Percentiles rank a stretch among this genome's conserved stretches.
Conservation (phyloP, 2,329 filamentous ascomycete species). For the Fusarium hainanense region DNA sequence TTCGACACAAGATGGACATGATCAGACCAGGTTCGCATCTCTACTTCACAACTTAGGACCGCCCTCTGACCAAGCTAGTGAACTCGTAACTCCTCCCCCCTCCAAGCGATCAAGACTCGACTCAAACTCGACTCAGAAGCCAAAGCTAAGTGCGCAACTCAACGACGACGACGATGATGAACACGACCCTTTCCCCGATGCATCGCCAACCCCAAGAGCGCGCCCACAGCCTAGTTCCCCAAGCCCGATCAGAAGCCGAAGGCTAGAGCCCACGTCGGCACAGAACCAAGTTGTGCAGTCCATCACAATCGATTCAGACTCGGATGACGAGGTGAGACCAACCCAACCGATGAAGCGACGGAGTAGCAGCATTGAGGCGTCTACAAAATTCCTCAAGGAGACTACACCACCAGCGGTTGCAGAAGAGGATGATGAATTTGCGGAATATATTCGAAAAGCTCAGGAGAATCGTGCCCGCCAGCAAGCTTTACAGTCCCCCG, state of each 20-base stretch:
- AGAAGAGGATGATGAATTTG: conserved; percentile 55
- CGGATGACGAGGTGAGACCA: conserved; percentile 44
- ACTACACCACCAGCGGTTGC: conserved; percentile 8
- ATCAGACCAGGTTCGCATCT: conserved; percentile 39
- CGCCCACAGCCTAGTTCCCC: conserved; percentile 10
- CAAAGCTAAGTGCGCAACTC: conserved; percentile 26
- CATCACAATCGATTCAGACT: conserved; percentile 50
- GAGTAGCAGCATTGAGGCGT: conserved; percentile 32
- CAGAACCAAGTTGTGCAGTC: conserved; percentile 4
- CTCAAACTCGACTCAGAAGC: conserved; percentile 36
- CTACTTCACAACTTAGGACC: not conserved
- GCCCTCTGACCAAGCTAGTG: conserved; percentile 42
- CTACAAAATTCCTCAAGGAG: conserved; percentile 3
- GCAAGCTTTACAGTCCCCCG: conserved; percentile 34
- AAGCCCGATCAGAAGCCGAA: conserved; percentile 21
- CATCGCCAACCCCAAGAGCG: conserved; percentile 38
- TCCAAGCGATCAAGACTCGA: conserved; percentile 53
- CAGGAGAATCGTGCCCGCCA: conserved; percentile 48
- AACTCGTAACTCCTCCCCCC: conserved; percentile 52
- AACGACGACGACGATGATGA: conserved; percentile 11
- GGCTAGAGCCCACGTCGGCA: conserved; percentile 7
- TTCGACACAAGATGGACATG: conserved; percentile 17
- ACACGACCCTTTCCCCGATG: conserved; percentile 26
- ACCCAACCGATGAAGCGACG: not conserved
- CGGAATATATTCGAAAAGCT: conserved; percentile 59